Base-by-base conservation (phyloP, 768 basidiomycete genomes). In the Boletus sensibilis region DNA sequence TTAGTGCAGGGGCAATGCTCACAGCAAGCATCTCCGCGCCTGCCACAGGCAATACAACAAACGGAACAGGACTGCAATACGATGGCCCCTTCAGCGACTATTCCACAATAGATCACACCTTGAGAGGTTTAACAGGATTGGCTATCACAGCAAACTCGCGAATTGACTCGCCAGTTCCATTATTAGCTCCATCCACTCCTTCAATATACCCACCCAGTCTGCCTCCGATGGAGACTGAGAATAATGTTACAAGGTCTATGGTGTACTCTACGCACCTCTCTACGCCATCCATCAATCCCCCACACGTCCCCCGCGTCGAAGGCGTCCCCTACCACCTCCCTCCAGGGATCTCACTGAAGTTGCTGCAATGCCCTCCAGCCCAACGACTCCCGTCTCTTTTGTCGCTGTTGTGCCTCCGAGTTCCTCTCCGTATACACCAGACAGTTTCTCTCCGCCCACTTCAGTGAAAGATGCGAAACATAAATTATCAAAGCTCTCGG, bases 131-230 rank as follows among this genome's bases (percentile, higher is more conserved):
- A 35, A 61, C 58, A 38, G 68, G 63, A 27, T 55, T 68, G 12
- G 55, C 60, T 23, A 61, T 68, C 46, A 69, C 65, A 35, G 64
- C 57, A 49, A 62, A 62, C 35, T 67, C 55, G 44, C 52, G 29
- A 61, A 23, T 12, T 20, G 44, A 52, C 41, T 55, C 52, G 12
- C 49, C 52, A 9, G 34, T 41, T 29, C 50, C 54, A 13, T 79
- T 76, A 4, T 62, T 68, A 27, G 68, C 76, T 40, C 76, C 74
- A 44, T 80, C 80, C 20, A 79, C 76, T 44, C 80, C 81, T 45
- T 82, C 83, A 0, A 75, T 81, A 29, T 81, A 82, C 59, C 78
- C 81, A 10, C 68, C 76, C 1, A 77, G 73, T 54, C 64, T 82
- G 16, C 76, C 77, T 25, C 69, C 70, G 14, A 60, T 52, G 37